These are phyloP conservation scores for Sarocladium brachiariae DNA, from an alignment of 2,329 filamentous ascomycete genomes.

Conservation along the genomic window DNA sequence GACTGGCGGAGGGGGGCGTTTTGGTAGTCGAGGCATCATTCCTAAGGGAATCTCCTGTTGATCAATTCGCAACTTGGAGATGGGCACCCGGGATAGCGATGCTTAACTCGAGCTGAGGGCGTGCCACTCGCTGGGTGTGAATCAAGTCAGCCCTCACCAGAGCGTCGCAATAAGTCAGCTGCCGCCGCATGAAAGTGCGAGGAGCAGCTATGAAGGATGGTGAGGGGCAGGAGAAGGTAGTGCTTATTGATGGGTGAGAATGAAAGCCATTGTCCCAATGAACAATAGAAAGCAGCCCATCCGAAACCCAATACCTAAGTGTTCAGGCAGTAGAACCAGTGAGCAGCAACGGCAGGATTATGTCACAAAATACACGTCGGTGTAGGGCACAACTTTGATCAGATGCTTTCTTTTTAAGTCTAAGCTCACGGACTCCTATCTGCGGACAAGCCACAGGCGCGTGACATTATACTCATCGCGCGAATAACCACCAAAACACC, in stretches of 20 bases:
- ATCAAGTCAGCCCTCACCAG: too few relatives aligned
- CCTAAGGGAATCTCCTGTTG: too few relatives aligned
- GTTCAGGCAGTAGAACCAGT: too few relatives aligned
- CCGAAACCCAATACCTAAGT: too few relatives aligned
- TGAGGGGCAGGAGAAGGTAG: neutral
- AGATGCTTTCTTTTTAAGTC: slow-evolving; percentile 1
- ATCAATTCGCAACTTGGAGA: too few relatives aligned
- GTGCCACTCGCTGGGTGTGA: too few relatives aligned
- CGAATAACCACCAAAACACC: slow-evolving; percentile 11
- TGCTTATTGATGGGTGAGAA: too few relatives aligned
- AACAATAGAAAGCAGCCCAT: too few relatives aligned
- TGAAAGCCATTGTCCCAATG: neutral
- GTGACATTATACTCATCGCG: neutral
- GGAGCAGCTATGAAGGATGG: neutral
- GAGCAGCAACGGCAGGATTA: neutral
- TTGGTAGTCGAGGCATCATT: neutral
- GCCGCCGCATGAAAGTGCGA: too few relatives aligned
- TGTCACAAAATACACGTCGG: neutral
- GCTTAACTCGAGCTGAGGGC: too few relatives aligned
- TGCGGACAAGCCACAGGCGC: slow-evolving; percentile 7
- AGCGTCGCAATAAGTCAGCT: too few relatives aligned
- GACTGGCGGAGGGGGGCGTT: neutral
- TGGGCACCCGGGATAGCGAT: too few relatives aligned
- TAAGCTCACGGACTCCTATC: slow-evolving; percentile 4
- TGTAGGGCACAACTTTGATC: neutral